These are phyloP conservation scores for Verticillium albo-atrum DNA, from an alignment of 2,329 filamentous ascomycete species.

Conservation along the genomic window DNA sequence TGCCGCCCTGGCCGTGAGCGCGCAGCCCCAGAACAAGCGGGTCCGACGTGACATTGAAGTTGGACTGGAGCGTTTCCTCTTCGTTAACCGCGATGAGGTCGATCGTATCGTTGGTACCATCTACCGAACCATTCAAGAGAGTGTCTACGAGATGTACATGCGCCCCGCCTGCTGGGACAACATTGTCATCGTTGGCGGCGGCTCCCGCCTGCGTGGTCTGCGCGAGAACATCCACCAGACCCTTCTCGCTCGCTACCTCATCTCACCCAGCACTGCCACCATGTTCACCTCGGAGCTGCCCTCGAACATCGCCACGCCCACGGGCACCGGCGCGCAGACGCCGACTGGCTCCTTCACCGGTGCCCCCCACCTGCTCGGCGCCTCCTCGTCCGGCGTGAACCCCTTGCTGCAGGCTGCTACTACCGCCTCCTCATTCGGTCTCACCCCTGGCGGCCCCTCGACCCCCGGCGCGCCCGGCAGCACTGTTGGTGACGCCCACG, in stretches of 20 bases:
- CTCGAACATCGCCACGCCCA: constrained; percentile 86
- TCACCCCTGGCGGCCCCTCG: constrained; percentile 35
- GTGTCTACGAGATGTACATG: constrained; percentile 79
- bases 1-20: constrained; percentile 20
- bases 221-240: constrained; percentile 82
- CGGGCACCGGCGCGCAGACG: constrained; percentile 86
- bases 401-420: constrained; percentile 90
- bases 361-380: constrained; percentile 46
- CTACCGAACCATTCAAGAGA: constrained; percentile 70
- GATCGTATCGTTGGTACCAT: constrained; percentile 81
- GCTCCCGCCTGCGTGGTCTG: constrained; percentile 69
- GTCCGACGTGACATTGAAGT: constrained; percentile 68
- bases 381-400: constrained; percentile 62
- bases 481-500: constrained; percentile 28
- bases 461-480: constrained; percentile 31
- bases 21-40: constrained; percentile 48
- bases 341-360: constrained; percentile 62
- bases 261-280: constrained; percentile 87
- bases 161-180: constrained; percentile 88
- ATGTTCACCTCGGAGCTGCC: constrained; percentile 97
- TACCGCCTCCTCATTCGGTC: constrained; percentile 56
- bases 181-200: constrained; percentile 87
- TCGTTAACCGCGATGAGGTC: constrained; percentile 66
- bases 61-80: constrained; percentile 69
- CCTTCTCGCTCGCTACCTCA: constrained; percentile 75